Evolutionary conservation across 2,329 filamentous ascomycete species (phyloP).

Genomic region (Phyllachora maydis): DNA sequence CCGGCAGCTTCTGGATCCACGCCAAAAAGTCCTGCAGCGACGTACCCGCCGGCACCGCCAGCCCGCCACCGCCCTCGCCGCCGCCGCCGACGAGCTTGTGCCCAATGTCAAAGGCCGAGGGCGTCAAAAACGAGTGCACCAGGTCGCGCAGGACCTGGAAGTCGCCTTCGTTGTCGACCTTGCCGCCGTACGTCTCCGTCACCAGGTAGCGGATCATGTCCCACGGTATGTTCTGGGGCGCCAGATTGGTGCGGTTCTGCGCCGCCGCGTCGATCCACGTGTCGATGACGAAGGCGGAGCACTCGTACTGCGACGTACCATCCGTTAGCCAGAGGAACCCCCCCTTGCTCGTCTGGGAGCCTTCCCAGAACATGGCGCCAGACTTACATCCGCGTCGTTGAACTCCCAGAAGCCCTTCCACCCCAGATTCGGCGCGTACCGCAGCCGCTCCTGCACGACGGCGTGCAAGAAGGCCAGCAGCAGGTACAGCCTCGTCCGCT

Average conservation of each 20-base stretch:
- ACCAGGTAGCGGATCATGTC: slow-evolving; percentile 82
- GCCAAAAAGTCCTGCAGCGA: slow-evolving; percentile 67
- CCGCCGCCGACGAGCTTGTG: slow-evolving; percentile 65
- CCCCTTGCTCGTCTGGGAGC: too few relatives aligned
- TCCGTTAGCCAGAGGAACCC: too few relatives aligned
- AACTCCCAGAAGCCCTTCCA: slow-evolving; percentile 99
- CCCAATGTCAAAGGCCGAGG: slow-evolving; percentile 77
- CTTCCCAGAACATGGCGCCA: too few relatives aligned
- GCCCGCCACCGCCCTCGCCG: slow-evolving; percentile 33
- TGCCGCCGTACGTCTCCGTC: slow-evolving; percentile 90
- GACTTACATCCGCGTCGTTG: slow-evolving; percentile 91
- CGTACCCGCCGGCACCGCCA: slow-evolving; percentile 64
- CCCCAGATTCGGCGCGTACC: slow-evolving; percentile 81
- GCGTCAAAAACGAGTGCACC: slow-evolving; percentile 61
- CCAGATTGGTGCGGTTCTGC: slow-evolving; percentile 75
- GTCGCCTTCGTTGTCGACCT: slow-evolving; percentile 82
- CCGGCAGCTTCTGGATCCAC: slow-evolving; percentile 83
- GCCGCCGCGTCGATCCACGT: slow-evolving; percentile 77
- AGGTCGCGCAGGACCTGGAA: slow-evolving; percentile 53
- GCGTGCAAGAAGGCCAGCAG: slow-evolving; percentile 88
- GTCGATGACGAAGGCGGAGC: slow-evolving; percentile 87
- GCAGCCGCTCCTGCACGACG: slow-evolving; percentile 81
- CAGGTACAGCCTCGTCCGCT: slow-evolving; percentile 76
- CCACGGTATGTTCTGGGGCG: slow-evolving; percentile 88
- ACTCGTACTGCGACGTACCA: slow-evolving; percentile 68